Percentiles rank a stretch among this genome's conserved stretches.
Conservation (phyloP, 1,284 basidiomycete species). For the Sanghuangporus weigelae region DNA sequence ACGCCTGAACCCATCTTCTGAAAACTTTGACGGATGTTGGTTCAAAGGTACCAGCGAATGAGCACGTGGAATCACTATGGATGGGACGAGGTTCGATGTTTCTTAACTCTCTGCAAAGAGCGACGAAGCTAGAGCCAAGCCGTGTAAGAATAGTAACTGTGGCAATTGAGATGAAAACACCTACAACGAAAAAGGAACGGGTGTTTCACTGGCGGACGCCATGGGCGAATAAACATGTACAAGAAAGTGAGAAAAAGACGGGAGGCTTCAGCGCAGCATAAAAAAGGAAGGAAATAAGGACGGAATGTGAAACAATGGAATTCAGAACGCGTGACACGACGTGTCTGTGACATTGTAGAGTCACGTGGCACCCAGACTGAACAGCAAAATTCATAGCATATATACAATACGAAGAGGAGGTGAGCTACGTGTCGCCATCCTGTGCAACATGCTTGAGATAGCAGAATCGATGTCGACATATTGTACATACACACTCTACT, state of each 20-base stretch:
- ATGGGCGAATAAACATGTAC: not conserved
- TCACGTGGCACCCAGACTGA: not conserved
- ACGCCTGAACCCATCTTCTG: slow-evolving; percentile 40
- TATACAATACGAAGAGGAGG: not conserved
- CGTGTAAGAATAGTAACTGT: slow-evolving; percentile 16
- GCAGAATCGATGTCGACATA: too few relatives aligned
- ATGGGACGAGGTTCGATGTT: slow-evolving; percentile 26
- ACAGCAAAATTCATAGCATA: too few relatives aligned
- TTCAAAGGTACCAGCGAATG: slow-evolving; percentile 20
- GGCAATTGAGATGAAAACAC: slow-evolving; percentile 19
- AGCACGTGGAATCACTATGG: slow-evolving; percentile 16
- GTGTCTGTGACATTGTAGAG: not conserved
- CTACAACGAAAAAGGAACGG: slow-evolving; percentile 41
- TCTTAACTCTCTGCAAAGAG: slow-evolving; percentile 41
- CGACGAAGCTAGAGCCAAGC: slow-evolving; percentile 35
- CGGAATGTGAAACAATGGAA: not conserved
- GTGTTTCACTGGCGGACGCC: not conserved
- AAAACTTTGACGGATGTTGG: slow-evolving; percentile 37
- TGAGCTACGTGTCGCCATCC: not conserved
- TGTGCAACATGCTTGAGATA: not conserved
- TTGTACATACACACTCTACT: not conserved
- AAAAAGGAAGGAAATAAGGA: not conserved
- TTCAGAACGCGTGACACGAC: not conserved
- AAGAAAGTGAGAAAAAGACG: not conserved
- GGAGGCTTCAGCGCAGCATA: not conserved